phyloP scores from a whole-genome alignment of 129 eudicot species.

The Flaveria bidentis region DNA sequence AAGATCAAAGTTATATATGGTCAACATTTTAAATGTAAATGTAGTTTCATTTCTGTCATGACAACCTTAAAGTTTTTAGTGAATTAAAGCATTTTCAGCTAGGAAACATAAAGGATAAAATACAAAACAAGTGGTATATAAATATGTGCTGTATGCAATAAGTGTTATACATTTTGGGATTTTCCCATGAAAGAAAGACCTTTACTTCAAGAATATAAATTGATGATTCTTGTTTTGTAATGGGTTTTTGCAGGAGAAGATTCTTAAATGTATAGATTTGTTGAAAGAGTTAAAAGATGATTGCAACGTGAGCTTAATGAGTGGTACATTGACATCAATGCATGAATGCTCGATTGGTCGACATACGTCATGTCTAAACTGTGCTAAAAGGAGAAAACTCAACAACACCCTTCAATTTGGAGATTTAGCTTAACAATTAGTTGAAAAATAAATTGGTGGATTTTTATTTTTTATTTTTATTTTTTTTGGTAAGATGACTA shows the following conservation, averaged over 20 bases:
- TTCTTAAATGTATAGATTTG: constrained; percentile 46
- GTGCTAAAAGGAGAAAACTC: constrained; percentile 47
- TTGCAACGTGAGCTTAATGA: constrained; percentile 24
- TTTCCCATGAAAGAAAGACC: constrained; percentile 12
- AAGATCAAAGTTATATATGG: neutral
- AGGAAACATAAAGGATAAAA: constrained; percentile 17
- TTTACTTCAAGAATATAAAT: constrained; percentile 19
- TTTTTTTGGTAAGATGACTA: constrained; percentile 27
- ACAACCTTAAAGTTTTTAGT: no score
- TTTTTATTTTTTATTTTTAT: neutral
- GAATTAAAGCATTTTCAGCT: neutral
- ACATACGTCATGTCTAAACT: constrained; percentile 31
- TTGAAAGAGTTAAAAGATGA: constrained; percentile 33
- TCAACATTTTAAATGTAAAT: no score
- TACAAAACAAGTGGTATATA: neutral
- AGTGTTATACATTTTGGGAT: constrained; percentile 13
- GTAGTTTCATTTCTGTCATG: no score
- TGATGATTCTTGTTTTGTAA: constrained; percentile 11
- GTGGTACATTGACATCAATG: constrained; percentile 36
- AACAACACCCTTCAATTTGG: constrained; percentile 30
- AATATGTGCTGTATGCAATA: neutral
- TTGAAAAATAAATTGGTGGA: constrained; percentile 13
- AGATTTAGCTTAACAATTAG: constrained; percentile 13
- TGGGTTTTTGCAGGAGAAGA: constrained; percentile 45
- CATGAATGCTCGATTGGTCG: constrained; percentile 52